Percentiles rank a stretch among this genome's conserved stretches.
Evolutionary conservation across 176 grass and related monocot genomes (phyloP).

Genomic region (Rhynchospora pubera): DNA sequence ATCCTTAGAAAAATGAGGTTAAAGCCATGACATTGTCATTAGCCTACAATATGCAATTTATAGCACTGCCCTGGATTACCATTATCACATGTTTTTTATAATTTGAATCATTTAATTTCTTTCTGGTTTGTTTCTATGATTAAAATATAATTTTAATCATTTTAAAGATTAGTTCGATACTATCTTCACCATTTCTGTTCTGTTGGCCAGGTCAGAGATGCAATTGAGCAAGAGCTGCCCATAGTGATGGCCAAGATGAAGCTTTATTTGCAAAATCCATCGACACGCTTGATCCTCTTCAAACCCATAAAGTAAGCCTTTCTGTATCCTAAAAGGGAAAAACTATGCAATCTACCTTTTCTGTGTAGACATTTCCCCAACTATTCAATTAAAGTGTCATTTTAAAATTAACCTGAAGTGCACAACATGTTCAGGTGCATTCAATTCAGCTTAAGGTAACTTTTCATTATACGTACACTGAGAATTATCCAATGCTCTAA

Average conservation of each 20-base stretch:
- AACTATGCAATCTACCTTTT: neutral
- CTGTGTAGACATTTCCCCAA: neutral
- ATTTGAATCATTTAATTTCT: too few species aligned
- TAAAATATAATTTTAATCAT: too few species aligned
- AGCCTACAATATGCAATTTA: neutral
- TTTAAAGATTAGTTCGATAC: neutral
- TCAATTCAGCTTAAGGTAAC: neutral
- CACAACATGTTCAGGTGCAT: neutral
- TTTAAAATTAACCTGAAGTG: neutral
- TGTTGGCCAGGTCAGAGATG: conserved; percentile 38
- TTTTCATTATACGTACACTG: too few species aligned
- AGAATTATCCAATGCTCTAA: too few species aligned
- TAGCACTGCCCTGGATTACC: neutral
- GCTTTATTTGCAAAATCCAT: conserved; percentile 93
- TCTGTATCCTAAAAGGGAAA: neutral
- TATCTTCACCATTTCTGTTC: too few species aligned
- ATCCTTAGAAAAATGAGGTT: neutral
- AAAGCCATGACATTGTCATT: neutral
- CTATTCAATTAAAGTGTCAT: neutral
- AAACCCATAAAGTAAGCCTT: conserved; percentile 90
- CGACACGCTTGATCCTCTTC: conserved; percentile 91
- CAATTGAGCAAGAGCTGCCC: conserved; percentile 75
- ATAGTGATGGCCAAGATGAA: conserved; percentile 77
- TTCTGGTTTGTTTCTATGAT: neutral
- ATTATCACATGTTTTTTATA: too few species aligned